These are phyloP conservation scores for Kluyveromyces lactis DNA, from an alignment of 805 yeast genomes.

Conservation along the genomic window DNA sequence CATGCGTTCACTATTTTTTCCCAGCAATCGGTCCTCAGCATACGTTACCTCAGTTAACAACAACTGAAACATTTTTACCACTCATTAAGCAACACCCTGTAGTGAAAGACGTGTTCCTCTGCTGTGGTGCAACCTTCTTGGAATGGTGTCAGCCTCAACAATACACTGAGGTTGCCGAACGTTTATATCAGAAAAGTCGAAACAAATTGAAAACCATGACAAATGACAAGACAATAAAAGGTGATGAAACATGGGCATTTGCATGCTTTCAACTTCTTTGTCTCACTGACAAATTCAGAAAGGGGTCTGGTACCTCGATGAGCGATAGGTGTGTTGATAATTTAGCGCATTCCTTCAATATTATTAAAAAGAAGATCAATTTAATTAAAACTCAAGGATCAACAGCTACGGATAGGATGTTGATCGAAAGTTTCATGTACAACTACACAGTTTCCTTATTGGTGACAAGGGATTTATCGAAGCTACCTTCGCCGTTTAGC, in stretches of 20 bases:
- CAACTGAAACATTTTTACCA: constrained; percentile 14
- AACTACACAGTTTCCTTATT: constrained; percentile 16
- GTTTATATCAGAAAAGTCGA: constrained; percentile 12
- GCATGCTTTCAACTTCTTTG: constrained; percentile 15
- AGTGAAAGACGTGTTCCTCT: constrained; percentile 12
- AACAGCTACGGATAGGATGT: constrained; percentile 15
- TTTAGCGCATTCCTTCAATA: constrained; percentile 13
- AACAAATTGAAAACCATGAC: constrained; percentile 7
- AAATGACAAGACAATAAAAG: constrained; percentile 7
- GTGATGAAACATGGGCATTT: constrained; percentile 17
- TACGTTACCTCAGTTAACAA: constrained; percentile 14
- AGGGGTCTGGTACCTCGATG: constrained; percentile 12
- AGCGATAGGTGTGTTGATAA: constrained; percentile 15
- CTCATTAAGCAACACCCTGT: constrained; percentile 12
- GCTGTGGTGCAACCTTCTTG: constrained; percentile 17
- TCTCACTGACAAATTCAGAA: constrained; percentile 13
- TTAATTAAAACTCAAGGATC: constrained; percentile 6
- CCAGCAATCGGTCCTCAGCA: constrained; percentile 17
- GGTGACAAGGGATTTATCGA: constrained; percentile 11
- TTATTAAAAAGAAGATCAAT: constrained; percentile 11
- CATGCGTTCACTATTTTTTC: constrained; percentile 13
- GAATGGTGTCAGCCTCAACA: constrained; percentile 17
- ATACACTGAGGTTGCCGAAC: constrained; percentile 11
- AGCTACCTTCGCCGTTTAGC: constrained; percentile 15
- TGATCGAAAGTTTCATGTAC: constrained; percentile 16